Evolutionary conservation across 2,329 filamentous ascomycete species (phyloP), one percentile per base, ranked within the genome.

Genomic region (Fusarium citri): DNA sequence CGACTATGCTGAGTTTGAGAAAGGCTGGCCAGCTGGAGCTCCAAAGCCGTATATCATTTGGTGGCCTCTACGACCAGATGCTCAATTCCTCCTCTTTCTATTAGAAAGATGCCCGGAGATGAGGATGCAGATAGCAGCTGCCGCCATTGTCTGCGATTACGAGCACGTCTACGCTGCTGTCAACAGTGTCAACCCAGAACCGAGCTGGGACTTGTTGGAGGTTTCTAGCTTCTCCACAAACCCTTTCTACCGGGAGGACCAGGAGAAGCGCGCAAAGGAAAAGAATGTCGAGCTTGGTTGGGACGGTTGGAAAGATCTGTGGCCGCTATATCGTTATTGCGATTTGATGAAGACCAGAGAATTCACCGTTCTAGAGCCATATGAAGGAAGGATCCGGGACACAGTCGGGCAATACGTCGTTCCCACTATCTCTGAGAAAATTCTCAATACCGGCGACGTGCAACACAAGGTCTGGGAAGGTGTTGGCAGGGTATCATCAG

Each of bases 161-260:
- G 34, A 37, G 1, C 34, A 37, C n/a, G 6, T 37, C 34, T 37
- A 37, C 18, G 10, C 10, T 37, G 10, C 9, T 7, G 10, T 7
- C 0, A 7, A 37, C 0, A 6, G 5, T 7, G 10, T 7, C 0
- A 7, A 37, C 0, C 18, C 34, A 37, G 34, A 3, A 2, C 34
- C 34, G 9, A 6, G 9, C 5, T 11, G 9, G 34, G 34, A 37
- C 10, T 37, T 37, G 34, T 6, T 3, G 34, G 34, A 37, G 12
- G 34, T 37, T 37, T 1, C 31, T 5, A 1, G 8, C 3, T 37
- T 4, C 0, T 37, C 34, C 3, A 7, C 6, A n/a, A 37, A n/a
- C 10, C 34, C 34, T 2, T 37, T 37, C 18, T 37, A 37, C 1
- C 18, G 34, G 3, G 10, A 37, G 34, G 34, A 37, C 34, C 34